phyloP scores from a whole-genome alignment of 2,329 filamentous ascomycete genomes.

The Diaporthe ampelina region DNA sequence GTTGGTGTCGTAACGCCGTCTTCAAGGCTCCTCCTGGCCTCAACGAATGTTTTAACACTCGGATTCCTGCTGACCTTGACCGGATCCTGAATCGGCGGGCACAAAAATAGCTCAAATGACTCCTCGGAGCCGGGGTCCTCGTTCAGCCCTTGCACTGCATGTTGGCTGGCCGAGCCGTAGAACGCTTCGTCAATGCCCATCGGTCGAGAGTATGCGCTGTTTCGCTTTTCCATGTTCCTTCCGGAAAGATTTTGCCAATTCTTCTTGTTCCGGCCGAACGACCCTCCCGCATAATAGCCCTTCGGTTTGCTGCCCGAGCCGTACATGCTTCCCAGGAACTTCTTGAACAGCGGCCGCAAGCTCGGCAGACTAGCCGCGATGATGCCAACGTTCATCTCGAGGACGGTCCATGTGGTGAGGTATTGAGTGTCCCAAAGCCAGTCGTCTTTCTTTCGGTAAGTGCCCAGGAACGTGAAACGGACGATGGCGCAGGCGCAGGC shows the following conservation, averaged over 20 bases:
- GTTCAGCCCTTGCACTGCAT: neutral
- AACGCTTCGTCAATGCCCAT: neutral
- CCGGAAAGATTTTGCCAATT: conserved; percentile 16
- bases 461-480: conserved; percentile 46
- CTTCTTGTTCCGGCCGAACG: neutral
- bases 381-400: conserved; percentile 49
- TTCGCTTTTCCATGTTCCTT: neutral
- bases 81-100: neutral
- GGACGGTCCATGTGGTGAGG: conserved; percentile 48
- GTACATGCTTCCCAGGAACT: conserved; percentile 27
- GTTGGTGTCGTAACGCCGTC: neutral
- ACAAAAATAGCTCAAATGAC: conserved; percentile 14
- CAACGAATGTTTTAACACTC: conserved; percentile 3
- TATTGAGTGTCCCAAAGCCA: conserved; percentile 48
- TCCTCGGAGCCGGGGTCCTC: neutral
- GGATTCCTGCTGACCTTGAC: neutral
- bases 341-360: conserved; percentile 48
- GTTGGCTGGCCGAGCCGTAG: conserved; percentile 15
- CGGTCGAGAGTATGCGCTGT: neutral
- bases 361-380: conserved; percentile 48
- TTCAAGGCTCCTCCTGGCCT: conserved; percentile 17
- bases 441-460: conserved; percentile 47
- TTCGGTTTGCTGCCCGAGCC: neutral
- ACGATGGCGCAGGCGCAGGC: conserved; percentile 47
- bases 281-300: conserved; percentile 1